These are phyloP conservation scores for Harringtonia aguacate DNA, from an alignment of 2,329 filamentous ascomycete genomes.

Conservation along the genomic window DNA sequence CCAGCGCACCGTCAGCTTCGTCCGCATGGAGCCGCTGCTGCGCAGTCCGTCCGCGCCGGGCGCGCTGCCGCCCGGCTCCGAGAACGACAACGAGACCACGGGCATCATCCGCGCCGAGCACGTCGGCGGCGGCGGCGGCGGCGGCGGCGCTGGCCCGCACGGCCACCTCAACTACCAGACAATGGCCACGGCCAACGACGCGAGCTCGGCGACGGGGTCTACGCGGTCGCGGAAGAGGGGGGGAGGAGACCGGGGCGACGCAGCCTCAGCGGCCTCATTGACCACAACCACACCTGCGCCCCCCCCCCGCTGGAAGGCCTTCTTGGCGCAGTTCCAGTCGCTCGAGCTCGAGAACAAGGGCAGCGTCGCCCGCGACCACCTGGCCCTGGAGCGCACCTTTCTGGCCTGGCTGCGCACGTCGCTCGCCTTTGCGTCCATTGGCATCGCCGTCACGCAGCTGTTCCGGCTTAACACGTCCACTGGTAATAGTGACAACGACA, in stretches of 20 bases:
- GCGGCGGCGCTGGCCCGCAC: no score
- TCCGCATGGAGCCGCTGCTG: constrained; percentile 11
- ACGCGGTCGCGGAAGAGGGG: background rate
- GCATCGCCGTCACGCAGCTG: constrained; percentile 73
- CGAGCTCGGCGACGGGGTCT: background rate
- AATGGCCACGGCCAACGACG: constrained; percentile 6
- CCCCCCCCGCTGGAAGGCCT: constrained; percentile 32
- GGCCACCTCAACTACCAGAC: constrained; percentile 15
- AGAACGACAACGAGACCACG: constrained; percentile 10
- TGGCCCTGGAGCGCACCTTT: constrained; percentile 74
- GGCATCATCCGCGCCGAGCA: constrained; percentile 10
- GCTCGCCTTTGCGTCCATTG: constrained; percentile 70
- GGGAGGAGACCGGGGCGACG: background rate
- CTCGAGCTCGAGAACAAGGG: constrained; percentile 81
- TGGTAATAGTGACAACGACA: constrained; percentile 17
- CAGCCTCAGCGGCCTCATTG: background rate
- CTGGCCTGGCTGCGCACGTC: constrained; percentile 78
- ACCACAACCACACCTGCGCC: constrained; percentile 8
- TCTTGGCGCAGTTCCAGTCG: constrained; percentile 39
- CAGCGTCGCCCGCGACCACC: constrained; percentile 70
- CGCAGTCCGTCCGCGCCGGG: constrained; percentile 11
- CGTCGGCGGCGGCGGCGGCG: constrained; percentile 5
- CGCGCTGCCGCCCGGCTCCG: constrained; percentile 6
- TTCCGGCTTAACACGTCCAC: constrained; percentile 70
- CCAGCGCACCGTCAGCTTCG: constrained; percentile 1